Conservation (phyloP, 768 basidiomycete species). For the Zangia roseola region DNA sequence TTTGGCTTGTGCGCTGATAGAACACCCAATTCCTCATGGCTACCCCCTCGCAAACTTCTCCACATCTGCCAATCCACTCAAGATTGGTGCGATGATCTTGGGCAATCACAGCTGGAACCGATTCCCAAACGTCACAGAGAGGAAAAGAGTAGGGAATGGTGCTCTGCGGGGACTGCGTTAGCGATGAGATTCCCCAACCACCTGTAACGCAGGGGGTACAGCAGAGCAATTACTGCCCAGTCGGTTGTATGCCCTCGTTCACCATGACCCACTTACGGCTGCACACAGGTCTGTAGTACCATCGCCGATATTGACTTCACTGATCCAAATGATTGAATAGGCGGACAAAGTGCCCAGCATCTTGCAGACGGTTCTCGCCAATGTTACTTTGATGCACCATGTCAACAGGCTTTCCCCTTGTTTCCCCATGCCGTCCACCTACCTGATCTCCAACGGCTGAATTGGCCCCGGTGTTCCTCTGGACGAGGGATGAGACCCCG, state of each 20-base stretch:
- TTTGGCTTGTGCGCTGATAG: too few species aligned
- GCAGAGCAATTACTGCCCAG: conserved; percentile 38
- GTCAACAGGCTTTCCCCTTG: too few species aligned
- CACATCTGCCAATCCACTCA: conserved; percentile 85
- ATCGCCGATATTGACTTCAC: conserved; percentile 41
- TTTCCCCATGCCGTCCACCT: too few species aligned
- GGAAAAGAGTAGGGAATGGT: conserved; percentile 93
- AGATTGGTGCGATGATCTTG: conserved; percentile 90
- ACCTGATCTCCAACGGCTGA: too few species aligned
- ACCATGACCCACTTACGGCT: background rate
- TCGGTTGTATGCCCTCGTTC: conserved; percentile 38
- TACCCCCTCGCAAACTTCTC: conserved; percentile 95
- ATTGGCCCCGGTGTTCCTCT: too few species aligned
- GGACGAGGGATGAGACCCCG: too few species aligned
- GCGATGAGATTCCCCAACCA: too few species aligned
- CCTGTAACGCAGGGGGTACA: too few species aligned
- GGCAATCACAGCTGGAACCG: conserved; percentile 96
- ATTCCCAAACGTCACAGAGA: conserved; percentile 94
- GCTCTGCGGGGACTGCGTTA: conserved; percentile 84
- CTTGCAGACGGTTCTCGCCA: conserved; percentile 31
- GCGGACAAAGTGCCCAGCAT: conserved; percentile 27
- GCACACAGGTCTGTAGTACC: conserved; percentile 44
- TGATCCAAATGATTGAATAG: conserved; percentile 41
- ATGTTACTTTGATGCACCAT: too few species aligned
- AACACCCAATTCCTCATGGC: too few species aligned